These are phyloP conservation scores for Umbellularia californica DNA, from an alignment of 164 flowering plant species.

Conservation along the genomic window DNA sequence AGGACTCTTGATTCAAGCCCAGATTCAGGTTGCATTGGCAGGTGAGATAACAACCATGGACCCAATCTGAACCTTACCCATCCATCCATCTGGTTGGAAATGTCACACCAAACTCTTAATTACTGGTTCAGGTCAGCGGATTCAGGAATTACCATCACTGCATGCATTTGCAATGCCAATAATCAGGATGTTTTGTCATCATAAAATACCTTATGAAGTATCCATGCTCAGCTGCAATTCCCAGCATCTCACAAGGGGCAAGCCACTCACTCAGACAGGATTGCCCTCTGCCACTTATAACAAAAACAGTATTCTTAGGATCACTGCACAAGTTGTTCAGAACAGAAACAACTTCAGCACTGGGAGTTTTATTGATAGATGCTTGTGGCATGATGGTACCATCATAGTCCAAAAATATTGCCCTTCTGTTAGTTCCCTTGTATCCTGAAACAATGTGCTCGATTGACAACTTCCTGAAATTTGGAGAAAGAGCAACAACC, in stretches of 20 bases:
- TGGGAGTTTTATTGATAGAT: neutral
- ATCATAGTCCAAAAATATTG: constrained; percentile 9
- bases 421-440: constrained; percentile 8
- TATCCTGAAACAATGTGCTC: neutral
- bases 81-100: too few species aligned
- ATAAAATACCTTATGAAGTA: constrained; percentile 6
- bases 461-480: constrained; percentile 4
- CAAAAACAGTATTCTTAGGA: constrained; percentile 3
- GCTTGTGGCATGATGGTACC: constrained; percentile 7
- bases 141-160: too few species aligned
- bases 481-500: constrained; percentile 12
- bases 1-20: too few species aligned
- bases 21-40: too few species aligned
- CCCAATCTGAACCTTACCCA: too few species aligned
- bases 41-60: too few species aligned
- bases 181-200: neutral
- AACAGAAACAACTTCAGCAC: neutral
- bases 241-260: neutral
- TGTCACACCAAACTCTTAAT: too few species aligned
- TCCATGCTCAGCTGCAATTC: constrained; percentile 13
- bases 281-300: constrained; percentile 3
- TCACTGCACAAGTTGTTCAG: constrained; percentile 6
- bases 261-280: constrained; percentile 1
- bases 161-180: too few species aligned
- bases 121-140: too few species aligned